Evolutionary conservation across 73 alveolate genomes (phyloP).

Genomic region (Paramecium biaurelia): DNA sequence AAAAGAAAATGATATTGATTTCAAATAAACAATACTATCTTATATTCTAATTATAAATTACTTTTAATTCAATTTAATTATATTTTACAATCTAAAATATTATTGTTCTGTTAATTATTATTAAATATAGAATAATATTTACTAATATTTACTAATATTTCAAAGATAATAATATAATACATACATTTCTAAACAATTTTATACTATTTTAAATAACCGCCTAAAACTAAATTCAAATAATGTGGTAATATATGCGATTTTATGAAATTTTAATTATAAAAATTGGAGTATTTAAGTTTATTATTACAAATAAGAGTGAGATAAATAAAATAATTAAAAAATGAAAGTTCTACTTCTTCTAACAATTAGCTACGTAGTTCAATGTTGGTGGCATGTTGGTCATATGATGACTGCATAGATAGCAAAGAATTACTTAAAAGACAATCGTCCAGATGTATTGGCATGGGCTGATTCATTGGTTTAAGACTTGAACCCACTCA

Average conservation of each 20-base stretch:
- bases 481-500: slow-evolving; percentile 24
- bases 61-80: not conserved
- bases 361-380: not conserved
- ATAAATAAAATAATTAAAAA: not conserved
- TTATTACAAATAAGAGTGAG: not conserved
- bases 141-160: too few relatives aligned
- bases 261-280: not conserved
- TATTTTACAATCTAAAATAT: not conserved
- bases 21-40: not conserved
- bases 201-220: not conserved
- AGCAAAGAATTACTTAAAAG: slow-evolving; percentile 33
- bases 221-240: not conserved
- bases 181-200: not conserved
- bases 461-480: not conserved
- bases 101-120: too few relatives aligned
- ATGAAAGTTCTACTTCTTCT: not conserved
- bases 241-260: not conserved
- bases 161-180: too few relatives aligned
- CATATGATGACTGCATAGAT: slow-evolving; percentile 61
- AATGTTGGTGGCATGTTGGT: slow-evolving; percentile 63
- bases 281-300: not conserved
- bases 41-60: not conserved
- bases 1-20: not conserved
- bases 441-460: not conserved
- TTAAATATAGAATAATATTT: too few relatives aligned